These are phyloP conservation scores for Blastobotrys petasosporus DNA, from an alignment of 1,139 yeast species.

Conservation along the genomic window DNA sequence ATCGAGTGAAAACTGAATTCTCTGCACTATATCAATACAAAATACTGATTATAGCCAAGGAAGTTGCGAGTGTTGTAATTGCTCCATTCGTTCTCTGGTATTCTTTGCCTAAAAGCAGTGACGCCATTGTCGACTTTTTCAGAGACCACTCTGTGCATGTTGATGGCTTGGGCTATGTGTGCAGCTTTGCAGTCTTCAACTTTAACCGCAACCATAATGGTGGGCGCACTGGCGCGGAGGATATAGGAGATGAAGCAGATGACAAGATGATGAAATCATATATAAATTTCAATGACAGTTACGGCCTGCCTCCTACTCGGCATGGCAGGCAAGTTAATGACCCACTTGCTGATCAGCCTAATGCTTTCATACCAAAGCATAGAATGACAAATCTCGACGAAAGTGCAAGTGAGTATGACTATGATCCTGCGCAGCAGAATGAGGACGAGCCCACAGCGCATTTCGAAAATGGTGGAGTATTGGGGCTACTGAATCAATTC, in stretches of 20 bases:
- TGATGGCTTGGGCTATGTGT: constrained; percentile 91
- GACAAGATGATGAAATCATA: constrained; percentile 92
- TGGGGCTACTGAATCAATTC: constrained; percentile 79
- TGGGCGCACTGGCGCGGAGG: no score
- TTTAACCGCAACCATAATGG: constrained; percentile 37
- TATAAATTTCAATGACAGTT: constrained; percentile 78
- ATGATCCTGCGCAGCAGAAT: neutral
- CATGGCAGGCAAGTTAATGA: no score
- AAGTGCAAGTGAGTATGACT: constrained; percentile 19
- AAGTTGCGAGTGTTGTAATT: constrained; percentile 69
- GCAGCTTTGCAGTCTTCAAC: constrained; percentile 89
- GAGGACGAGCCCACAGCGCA: neutral
- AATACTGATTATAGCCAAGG: constrained; percentile 66
- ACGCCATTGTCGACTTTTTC: constrained; percentile 79
- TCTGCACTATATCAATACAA: constrained; percentile 71
- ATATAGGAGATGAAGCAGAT: constrained; percentile 42
- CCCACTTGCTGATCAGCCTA: no score
- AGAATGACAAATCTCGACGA: constrained; percentile 19
- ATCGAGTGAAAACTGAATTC: constrained; percentile 72
- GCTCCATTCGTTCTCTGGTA: constrained; percentile 89
- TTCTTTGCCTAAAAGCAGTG: constrained; percentile 65
- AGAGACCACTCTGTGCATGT: constrained; percentile 84
- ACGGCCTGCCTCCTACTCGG: constrained; percentile 40
- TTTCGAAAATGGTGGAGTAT: constrained; percentile 48
- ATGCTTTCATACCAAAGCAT: neutral